Conservation (phyloP, 148 eudicot species). For the Nepenthes gracilis region DNA sequence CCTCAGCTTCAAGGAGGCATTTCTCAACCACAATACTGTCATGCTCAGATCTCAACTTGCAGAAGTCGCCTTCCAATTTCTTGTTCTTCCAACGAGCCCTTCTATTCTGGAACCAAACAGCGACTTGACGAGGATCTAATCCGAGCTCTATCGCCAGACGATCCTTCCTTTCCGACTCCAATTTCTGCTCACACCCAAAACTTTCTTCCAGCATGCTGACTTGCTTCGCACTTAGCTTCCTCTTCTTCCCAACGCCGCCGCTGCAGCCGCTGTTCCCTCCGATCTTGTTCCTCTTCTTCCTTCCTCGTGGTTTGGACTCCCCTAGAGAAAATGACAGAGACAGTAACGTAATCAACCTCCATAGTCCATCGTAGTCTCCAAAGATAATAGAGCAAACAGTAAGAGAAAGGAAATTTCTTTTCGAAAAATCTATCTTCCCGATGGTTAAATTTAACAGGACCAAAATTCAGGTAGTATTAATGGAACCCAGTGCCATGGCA, state of each 20-base stretch:
- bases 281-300: conserved; percentile 10
- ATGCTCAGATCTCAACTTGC: conserved; percentile 43
- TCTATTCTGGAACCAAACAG: conserved; percentile 96
- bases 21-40: conserved; percentile 47
- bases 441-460: no score
- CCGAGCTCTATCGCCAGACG: conserved; percentile 67
- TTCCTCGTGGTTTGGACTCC: background rate
- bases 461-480: no score
- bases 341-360: no score
- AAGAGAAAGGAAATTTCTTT: no score
- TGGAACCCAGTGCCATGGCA: no score
- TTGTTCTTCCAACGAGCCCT: conserved; percentile 88
- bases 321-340: no score
- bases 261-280: conserved; percentile 15
- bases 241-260: conserved; percentile 33
- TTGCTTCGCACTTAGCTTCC: conserved; percentile 60
- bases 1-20: conserved; percentile 74
- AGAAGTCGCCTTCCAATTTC: conserved; percentile 72
- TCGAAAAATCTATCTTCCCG: no score
- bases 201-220: conserved; percentile 44
- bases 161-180: conserved; percentile 84
- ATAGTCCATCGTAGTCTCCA: no score
- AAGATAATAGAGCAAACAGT: no score
- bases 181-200: conserved; percentile 69
- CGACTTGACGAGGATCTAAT: conserved; percentile 81